These are phyloP conservation scores for Backusella tarrabulga DNA, from an alignment of 192 early-diverging fungal genomes.

Conservation along the genomic window DNA sequence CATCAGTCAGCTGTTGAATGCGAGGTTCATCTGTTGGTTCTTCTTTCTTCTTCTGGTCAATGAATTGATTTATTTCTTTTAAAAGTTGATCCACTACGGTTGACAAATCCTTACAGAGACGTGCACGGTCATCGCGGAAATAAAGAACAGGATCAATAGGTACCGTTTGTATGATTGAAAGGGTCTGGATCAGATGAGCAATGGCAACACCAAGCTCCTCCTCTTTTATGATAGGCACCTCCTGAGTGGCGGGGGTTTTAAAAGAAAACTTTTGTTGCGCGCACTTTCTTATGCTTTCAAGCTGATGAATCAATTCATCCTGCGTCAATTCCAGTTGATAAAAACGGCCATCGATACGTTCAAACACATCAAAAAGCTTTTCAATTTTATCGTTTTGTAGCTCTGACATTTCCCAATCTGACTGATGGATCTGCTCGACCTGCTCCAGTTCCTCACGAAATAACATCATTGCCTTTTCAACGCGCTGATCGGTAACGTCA, in stretches of 20 bases:
- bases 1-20: neutral
- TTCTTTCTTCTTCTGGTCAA: neutral
- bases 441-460: constrained; percentile 30
- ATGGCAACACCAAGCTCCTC: neutral
- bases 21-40: neutral
- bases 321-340: constrained; percentile 23
- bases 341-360: constrained; percentile 24
- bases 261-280: neutral
- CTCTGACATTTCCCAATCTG: constrained; percentile 27
- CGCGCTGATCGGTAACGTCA: constrained; percentile 41
- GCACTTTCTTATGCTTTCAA: constrained; percentile 8
- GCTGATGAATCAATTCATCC: constrained; percentile 18
- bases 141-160: constrained; percentile 13
- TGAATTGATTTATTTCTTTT: neutral
- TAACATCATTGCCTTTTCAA: constrained; percentile 26
- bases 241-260: neutral
- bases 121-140: constrained; percentile 4
- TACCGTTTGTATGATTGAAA: neutral
- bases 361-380: constrained; percentile 32
- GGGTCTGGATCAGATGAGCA: neutral
- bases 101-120: constrained; percentile 15
- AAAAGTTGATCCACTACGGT: neutral
- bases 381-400: constrained; percentile 26
- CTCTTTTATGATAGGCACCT: neutral
- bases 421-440: constrained; percentile 23